phyloP scores from a whole-genome alignment of 2,329 filamentous ascomycete genomes.

The Hirsutella rhossiliensis region DNA sequence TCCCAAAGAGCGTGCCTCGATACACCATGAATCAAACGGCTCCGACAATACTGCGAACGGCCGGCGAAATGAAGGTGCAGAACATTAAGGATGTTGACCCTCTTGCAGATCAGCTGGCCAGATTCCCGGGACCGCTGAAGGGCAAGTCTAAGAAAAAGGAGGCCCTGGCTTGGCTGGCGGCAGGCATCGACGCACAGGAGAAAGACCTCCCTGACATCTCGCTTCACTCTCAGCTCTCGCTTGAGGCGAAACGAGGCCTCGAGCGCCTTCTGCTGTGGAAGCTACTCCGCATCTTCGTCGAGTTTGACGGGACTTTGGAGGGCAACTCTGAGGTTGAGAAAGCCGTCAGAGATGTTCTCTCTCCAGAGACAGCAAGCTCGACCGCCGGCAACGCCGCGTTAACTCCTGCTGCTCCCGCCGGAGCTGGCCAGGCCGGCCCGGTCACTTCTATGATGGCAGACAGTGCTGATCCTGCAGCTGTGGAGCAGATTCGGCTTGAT shows the following conservation, averaged over 20 bases:
- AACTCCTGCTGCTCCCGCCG: slow-evolving; percentile 11
- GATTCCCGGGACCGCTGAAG: slow-evolving; percentile 83
- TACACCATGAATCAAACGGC: slow-evolving; percentile 63
- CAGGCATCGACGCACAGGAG: slow-evolving; percentile 65
- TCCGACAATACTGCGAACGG: slow-evolving; percentile 70
- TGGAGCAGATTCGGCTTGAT: slow-evolving; percentile 61
- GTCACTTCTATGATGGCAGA: slow-evolving; percentile 42
- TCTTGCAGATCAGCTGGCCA: slow-evolving; percentile 57
- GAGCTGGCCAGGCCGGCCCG: slow-evolving; percentile 12
- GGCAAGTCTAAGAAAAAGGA: slow-evolving; percentile 96
- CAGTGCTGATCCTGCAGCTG: slow-evolving; percentile 52
- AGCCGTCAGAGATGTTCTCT: slow-evolving; percentile 62
- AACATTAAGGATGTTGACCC: slow-evolving; percentile 64
- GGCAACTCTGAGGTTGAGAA: slow-evolving; percentile 59
- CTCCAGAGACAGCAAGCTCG: slow-evolving; percentile 34
- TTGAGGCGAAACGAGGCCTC: slow-evolving; percentile 57
- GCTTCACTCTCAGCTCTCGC: slow-evolving; percentile 37
- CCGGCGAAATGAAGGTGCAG: slow-evolving; percentile 71
- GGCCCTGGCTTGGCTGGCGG: slow-evolving; percentile 64
- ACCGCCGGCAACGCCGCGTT: slow-evolving; percentile 13
- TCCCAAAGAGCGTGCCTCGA: slow-evolving; percentile 78
- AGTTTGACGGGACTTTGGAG: slow-evolving; percentile 75
- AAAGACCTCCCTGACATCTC: slow-evolving; percentile 37
- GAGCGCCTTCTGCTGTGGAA: slow-evolving; percentile 85
- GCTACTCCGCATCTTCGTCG: slow-evolving; percentile 67